Percentiles rank a stretch among this genome's conserved stretches.
Conservation (phyloP, 768 basidiomycete genomes). For the Mrakia frigida region DNA sequence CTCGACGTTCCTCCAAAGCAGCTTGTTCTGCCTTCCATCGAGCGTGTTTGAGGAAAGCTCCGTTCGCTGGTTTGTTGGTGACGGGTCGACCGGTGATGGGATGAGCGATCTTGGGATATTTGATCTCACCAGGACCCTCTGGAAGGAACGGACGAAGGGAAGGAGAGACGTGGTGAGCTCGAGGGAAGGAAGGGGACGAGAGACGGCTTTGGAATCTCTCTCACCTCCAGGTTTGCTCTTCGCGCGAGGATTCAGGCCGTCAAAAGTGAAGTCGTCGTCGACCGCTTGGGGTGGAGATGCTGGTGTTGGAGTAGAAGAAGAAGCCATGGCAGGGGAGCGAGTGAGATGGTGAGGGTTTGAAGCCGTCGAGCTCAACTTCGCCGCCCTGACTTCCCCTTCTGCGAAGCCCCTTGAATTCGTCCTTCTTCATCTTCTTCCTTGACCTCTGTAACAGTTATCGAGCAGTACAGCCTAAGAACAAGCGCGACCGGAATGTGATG, state of each 20-base stretch:
- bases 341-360: neutral
- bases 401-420: no score
- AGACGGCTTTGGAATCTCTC: neutral
- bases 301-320: neutral
- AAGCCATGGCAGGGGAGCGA: neutral
- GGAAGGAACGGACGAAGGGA: neutral
- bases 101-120: conserved; percentile 25
- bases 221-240: conserved; percentile 24
- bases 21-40: conserved; percentile 52
- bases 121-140: conserved; percentile 5
- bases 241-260: neutral
- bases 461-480: no score
- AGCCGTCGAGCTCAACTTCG: no score
- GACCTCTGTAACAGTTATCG: no score
- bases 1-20: conserved; percentile 48
- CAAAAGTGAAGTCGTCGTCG: conserved; percentile 3
- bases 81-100: conserved; percentile 57
- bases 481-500: no score
- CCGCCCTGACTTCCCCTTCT: no score
- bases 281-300: neutral
- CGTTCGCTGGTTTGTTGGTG: conserved; percentile 74
- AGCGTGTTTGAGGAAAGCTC: conserved; percentile 69
- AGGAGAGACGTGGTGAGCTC: neutral
- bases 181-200: neutral
- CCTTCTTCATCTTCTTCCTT: no score